Evolutionary conservation across 2,329 filamentous ascomycete species (phyloP), one percentile per base, ranked within the genome.

Genomic region (Fusarium aywerte): DNA sequence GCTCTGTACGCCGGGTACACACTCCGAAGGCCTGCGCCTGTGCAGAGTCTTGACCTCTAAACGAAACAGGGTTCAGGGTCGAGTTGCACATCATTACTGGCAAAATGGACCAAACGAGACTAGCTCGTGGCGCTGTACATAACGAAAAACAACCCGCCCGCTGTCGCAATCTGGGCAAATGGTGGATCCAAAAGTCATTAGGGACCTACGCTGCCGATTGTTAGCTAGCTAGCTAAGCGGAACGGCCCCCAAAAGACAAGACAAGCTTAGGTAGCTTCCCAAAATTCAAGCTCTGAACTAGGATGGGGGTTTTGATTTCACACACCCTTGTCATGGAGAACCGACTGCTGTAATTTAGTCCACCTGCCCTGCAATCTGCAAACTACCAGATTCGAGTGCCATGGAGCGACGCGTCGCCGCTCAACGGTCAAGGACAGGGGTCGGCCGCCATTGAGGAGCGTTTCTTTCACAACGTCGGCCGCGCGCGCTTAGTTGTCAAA

Each of bases 361-460:
- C 45, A 38, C 15, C 21, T 36, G 32, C 13, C 15, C 21, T 36
- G 32, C 13, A 23, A 18, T 39, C 36, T 49, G 45, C 31, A 31
- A 53, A 32, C 18, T 62, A 20, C n/a, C 40, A 44, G 33, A 54
- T 35, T 59, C n/a, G 43, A 64, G 50, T 51, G 49, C 43, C 58
- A 64, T 27, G 35, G 23, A 60, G 64, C 64, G 64, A 68, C 64
- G 33, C 59, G 54, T 65, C n/a, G 54, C 65, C 59, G 65, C 64
- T 65, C 54, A 65, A 63, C 50, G 50, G 51, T 63, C 49, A 36
- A 23, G 25, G 50, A 50, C 64, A 67, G 64, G 65, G 64, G 65
- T 67, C 65, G 65, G 65, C 65, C 65, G 65, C 65, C 64, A 47
- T 42, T 44, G 33, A 32, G 54, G 39, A 49, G 36, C 43, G 38